phyloP scores from a whole-genome alignment of 2,329 filamentous ascomycete genomes.

The Teratosphaeria gauchensis region DNA sequence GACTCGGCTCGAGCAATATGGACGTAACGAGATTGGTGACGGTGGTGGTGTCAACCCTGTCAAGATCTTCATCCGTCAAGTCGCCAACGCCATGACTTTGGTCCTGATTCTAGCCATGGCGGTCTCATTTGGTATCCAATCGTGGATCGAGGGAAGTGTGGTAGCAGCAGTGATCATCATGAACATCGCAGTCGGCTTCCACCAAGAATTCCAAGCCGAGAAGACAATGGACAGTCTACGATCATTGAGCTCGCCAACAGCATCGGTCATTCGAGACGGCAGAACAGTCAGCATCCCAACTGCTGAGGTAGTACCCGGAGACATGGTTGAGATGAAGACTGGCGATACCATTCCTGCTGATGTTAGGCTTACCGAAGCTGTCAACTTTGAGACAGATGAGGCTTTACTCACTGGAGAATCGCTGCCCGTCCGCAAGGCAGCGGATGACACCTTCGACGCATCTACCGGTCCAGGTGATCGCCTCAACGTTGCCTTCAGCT shows the following conservation, averaged over 20 bases:
- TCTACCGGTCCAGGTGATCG: constrained; percentile 58
- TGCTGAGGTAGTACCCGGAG: constrained; percentile 37
- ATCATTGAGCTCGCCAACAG: constrained; percentile 38
- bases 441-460: constrained; percentile 43
- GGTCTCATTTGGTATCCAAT: constrained; percentile 38
- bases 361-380: constrained; percentile 30
- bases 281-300: constrained; percentile 32
- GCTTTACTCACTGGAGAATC: constrained; percentile 67
- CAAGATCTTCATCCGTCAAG: constrained; percentile 62
- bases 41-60: constrained; percentile 58
- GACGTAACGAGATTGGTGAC: constrained; percentile 61
- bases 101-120: constrained; percentile 43
- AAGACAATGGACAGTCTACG: constrained; percentile 42
- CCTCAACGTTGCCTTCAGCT: constrained; percentile 61
- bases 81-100: constrained; percentile 70
- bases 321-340: constrained; percentile 38
- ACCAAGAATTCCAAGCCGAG: constrained; percentile 38
- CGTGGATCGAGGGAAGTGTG: constrained; percentile 41
- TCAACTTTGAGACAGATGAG: constrained; percentile 65
- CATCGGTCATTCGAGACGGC: constrained; percentile 38
- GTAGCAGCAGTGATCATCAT: constrained; percentile 36
- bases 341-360: constrained; percentile 43
- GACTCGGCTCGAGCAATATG: constrained; percentile 50
- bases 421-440: constrained; percentile 56
- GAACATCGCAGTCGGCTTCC: constrained; percentile 38